Percentiles rank a stretch among this genome's conserved stretches.
Conservation (phyloP, 768 basidiomycete species). For the Mycena amicta region DNA sequence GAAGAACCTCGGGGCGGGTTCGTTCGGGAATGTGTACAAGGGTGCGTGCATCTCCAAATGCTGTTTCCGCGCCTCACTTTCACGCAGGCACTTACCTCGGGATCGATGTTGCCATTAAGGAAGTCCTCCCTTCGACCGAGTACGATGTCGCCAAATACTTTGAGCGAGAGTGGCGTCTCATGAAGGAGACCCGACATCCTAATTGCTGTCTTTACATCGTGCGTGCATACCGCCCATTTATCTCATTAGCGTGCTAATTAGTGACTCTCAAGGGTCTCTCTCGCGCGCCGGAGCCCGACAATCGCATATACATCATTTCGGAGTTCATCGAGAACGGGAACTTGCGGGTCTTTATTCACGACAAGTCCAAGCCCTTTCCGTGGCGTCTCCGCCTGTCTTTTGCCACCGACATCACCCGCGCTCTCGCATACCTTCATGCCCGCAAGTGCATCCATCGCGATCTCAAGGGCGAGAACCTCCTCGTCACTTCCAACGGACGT, state of each 20-base stretch:
- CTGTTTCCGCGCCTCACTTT: slow-evolving; percentile 2
- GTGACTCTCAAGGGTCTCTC: slow-evolving; percentile 90
- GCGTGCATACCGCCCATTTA: slow-evolving; percentile 46
- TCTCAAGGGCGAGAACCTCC: slow-evolving; percentile 95
- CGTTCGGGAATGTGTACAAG: slow-evolving; percentile 92
- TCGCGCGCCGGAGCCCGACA: slow-evolving; percentile 73
- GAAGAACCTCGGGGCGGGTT: slow-evolving; percentile 90
- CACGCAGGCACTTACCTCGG: slow-evolving; percentile 82
- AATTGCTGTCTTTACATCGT: slow-evolving; percentile 15
- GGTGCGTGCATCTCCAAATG: slow-evolving; percentile 39
- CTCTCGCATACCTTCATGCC: slow-evolving; percentile 96
- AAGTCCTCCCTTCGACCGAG: slow-evolving; percentile 87
- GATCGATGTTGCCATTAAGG: slow-evolving; percentile 95
- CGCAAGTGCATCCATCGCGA: slow-evolving; percentile 88
- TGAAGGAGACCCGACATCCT: slow-evolving; percentile 59
- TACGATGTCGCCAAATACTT: slow-evolving; percentile 98
- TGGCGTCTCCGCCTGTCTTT: slow-evolving; percentile 95
- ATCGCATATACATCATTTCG: slow-evolving; percentile 91
- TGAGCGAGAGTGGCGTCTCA: slow-evolving; percentile 96
- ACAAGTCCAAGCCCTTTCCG: slow-evolving; percentile 80
- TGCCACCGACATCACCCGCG: slow-evolving; percentile 91
- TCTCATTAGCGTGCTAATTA: slow-evolving; percentile 90
- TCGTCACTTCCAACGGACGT: slow-evolving; percentile 92
- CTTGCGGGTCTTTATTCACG: slow-evolving; percentile 87
- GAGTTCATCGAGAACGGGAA: slow-evolving; percentile 95